phyloP scores from a whole-genome alignment of 2,329 filamentous ascomycete genomes.

The Exophiala lecanii-corni region DNA sequence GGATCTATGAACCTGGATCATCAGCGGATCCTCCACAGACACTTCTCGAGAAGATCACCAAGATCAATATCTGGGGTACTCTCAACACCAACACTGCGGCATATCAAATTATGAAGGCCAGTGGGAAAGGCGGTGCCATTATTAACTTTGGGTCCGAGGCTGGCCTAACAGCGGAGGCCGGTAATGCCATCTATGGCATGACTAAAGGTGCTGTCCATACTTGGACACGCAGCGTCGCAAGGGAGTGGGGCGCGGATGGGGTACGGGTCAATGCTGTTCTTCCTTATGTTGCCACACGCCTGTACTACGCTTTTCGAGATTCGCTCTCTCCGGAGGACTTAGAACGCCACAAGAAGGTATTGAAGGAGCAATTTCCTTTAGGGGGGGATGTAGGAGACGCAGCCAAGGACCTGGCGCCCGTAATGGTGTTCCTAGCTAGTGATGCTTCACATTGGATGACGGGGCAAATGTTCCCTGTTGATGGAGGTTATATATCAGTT shows the following conservation, averaged over 20 bases:
- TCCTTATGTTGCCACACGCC: not conserved
- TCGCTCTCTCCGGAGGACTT: not conserved
- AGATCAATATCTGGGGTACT: not conserved
- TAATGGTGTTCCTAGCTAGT: no score
- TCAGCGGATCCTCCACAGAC: not conserved
- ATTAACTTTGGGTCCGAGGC: conserved; percentile 1
- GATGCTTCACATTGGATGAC: no score
- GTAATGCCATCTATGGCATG: not conserved
- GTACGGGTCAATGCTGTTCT: conserved; percentile 1
- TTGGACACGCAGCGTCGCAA: not conserved
- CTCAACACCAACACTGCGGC: not conserved
- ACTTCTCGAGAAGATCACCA: not conserved
- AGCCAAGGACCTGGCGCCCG: no score
- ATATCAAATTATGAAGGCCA: not conserved
- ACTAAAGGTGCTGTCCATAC: conserved; percentile 1
- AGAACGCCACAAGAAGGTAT: not conserved
- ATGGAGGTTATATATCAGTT: no score
- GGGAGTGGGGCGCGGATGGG: not conserved
- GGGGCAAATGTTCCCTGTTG: no score
- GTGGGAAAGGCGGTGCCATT: conserved; percentile 1
- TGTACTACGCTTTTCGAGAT: not conserved
- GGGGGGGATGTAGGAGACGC: conserved; percentile 1
- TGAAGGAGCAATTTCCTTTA: not conserved
- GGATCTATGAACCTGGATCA: not conserved
- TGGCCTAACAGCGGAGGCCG: not conserved